Evolutionary conservation across 108 stramenopile species (phyloP), one percentile per base, ranked within the genome.

Genomic region (Discostella stelligeroides): DNA sequence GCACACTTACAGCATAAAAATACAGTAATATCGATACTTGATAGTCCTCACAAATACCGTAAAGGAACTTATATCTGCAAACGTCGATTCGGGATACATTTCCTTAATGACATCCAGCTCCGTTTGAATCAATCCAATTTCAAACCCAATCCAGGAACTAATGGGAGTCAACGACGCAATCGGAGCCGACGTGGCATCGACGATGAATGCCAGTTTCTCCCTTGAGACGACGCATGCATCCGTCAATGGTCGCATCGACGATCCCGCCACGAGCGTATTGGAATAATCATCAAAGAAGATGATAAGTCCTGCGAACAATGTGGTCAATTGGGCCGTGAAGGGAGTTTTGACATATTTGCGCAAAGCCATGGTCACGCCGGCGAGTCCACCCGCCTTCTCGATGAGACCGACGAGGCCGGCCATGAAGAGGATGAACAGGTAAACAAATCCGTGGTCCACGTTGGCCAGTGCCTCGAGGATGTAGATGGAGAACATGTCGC

Each of bases 241-340:
- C 4, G 79, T 25, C 2, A 87, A 54, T 18, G 86, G 71, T 11
- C 82, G 56, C 68, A 90, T 70, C 10, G 82, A 66, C 12, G 72
- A 57, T 23, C 86, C 89, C 12, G 83, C 73, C 39, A 90, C 51
- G 25, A 90, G 64, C 15, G 71, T 69, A 53, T 83, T 90, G 65
- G 82, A 57, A 72, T 83, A 81, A 18, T 86, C 70, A 72, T 82
- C 82, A 38, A 87, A 86, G 73, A 90, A 90, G 25, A 84, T 67
- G 30, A 72, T 14, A 2, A 77, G 29, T n/a, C 85, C 85, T 18
- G 66, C 64, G 17, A 23, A 20, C 51, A 86, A 82, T 5, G 80
- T 59, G 0, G 62, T 39, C 24, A 79, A 18, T 50, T 86, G 88
- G n/a, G 78, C 82, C 0, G 82, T 18, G 29, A 79, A 72, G 12